Evolutionary conservation across 2,329 filamentous ascomycete species (phyloP).

Genomic region (Diaporthe ampelina): DNA sequence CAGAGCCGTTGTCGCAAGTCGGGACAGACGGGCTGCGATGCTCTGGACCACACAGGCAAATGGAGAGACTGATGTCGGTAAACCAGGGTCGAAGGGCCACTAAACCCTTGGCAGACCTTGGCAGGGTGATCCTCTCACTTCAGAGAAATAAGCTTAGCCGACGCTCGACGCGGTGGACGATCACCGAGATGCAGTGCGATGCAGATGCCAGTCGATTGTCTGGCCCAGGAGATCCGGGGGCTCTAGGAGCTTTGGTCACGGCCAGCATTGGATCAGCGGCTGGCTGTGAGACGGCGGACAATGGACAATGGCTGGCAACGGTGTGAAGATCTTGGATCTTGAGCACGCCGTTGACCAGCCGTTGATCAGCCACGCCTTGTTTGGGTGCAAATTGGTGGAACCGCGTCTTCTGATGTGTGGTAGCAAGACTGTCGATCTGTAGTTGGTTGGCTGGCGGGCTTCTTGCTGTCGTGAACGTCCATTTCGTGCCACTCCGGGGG

Average conservation of each 20-base stretch:
- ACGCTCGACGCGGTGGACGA: conserved; percentile 10
- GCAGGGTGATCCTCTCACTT: conserved; percentile 35
- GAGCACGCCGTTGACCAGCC: conserved; percentile 22
- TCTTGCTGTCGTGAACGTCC: not conserved
- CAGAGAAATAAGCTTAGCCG: conserved; percentile 39
- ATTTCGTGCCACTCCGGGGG: not conserved
- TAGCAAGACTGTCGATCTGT: conserved; percentile 12
- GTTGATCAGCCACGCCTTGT: conserved; percentile 28
- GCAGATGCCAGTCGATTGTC: conserved; percentile 9
- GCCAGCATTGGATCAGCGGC: not conserved
- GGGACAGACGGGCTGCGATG: not conserved
- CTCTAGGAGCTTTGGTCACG: not conserved
- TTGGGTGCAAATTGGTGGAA: not conserved
- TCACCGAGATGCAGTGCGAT: conserved; percentile 21
- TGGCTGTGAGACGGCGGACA: conserved; percentile 2
- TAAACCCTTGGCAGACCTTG: conserved; percentile 37
- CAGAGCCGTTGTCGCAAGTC: conserved; percentile 16
- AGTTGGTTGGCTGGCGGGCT: not conserved
- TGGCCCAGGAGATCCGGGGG: not conserved
- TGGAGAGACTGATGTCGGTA: conserved; percentile 16
- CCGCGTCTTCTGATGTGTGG: not conserved
- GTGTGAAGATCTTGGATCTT: not conserved
- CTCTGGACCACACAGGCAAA: conserved; percentile 11
- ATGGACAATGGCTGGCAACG: not conserved
- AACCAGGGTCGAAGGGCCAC: conserved; percentile 13